Percentiles rank a stretch among this genome's conserved stretches.
phyloP scores from a whole-genome alignment of 768 basidiomycete genomes.

The Aureoboletus auriporus region DNA sequence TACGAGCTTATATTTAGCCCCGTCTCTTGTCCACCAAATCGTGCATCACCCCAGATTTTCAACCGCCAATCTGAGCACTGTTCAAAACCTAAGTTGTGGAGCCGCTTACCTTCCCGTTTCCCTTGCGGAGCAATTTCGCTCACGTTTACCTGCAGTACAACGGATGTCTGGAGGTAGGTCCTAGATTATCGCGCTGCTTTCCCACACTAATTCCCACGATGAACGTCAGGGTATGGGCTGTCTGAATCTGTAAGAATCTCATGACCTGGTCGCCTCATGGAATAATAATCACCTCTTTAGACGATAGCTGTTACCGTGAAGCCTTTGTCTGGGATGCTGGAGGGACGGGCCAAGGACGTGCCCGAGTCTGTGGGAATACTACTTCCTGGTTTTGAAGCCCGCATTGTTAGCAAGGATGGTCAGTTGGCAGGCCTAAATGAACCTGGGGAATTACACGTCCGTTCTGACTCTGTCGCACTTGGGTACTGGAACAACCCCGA shows the following conservation, averaged over 20 bases:
- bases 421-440: conserved; percentile 50
- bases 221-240: conserved; percentile 59
- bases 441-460: conserved; percentile 62
- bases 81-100: conserved; percentile 45
- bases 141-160: conserved; percentile 32
- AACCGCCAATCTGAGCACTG: conserved; percentile 49
- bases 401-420: conserved; percentile 58
- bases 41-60: conserved; percentile 47
- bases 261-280: background rate
- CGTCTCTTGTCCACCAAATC: conserved; percentile 63
- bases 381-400: conserved; percentile 59
- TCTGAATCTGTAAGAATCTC: conserved; percentile 53
- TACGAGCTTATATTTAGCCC: conserved; percentile 48
- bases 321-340: conserved; percentile 43
- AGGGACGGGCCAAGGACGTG: conserved; percentile 38
- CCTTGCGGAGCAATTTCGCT: conserved; percentile 40
- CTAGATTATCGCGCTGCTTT: background rate
- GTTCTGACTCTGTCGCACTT: conserved; percentile 49
- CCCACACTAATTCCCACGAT: conserved; percentile 1
- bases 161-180: conserved; percentile 44
- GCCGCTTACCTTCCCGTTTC: conserved; percentile 66
- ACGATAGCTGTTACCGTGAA: conserved; percentile 50
- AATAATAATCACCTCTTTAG: conserved; percentile 29
- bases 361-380: conserved; percentile 54
- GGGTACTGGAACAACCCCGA: conserved; percentile 75